Evolutionary conservation across 1,284 basidiomycete species (phyloP).

Genomic region (Tilletia indica): DNA sequence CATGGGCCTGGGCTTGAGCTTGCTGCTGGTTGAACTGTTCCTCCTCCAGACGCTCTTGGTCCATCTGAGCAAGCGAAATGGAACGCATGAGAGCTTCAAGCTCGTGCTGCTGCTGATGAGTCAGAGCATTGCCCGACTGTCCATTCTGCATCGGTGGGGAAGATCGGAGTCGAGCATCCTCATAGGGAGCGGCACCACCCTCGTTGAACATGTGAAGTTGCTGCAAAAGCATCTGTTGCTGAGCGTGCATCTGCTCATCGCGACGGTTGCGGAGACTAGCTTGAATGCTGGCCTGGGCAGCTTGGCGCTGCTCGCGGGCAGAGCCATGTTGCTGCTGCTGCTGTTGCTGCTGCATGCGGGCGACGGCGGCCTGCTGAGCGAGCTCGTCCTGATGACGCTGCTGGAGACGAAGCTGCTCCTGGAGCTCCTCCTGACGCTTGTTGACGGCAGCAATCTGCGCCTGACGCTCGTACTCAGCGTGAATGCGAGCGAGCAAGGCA

Average conservation of each 20-base stretch:
- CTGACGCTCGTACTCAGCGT: slow-evolving; percentile 33
- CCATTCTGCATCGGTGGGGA: slow-evolving; percentile 1
- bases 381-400: slow-evolving; percentile 25
- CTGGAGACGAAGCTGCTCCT: slow-evolving; percentile 24
- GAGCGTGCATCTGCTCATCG: slow-evolving; percentile 27
- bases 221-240: slow-evolving; percentile 30
- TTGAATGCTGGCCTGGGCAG: slow-evolving; percentile 45
- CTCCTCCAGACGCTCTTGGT: neutral
- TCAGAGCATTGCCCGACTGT: neutral
- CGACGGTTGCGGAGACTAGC: slow-evolving; percentile 43
- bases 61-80: neutral
- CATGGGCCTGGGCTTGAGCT: too few relatives aligned
- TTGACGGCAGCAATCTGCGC: slow-evolving; percentile 19
- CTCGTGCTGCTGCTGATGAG: slow-evolving; percentile 18
- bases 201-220: slow-evolving; percentile 24
- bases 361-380: slow-evolving; percentile 27
- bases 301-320: slow-evolving; percentile 41
- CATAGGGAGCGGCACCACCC: slow-evolving; percentile 1
- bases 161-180: slow-evolving; percentile 11
- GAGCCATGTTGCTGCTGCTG: slow-evolving; percentile 8
- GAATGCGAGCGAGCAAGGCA: slow-evolving; percentile 42
- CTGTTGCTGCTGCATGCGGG: slow-evolving; percentile 13
- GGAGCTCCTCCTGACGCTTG: slow-evolving; percentile 1
- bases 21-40: too few relatives aligned
- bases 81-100: slow-evolving; percentile 16